Conservation (phyloP, 345 rosid species). For the Anacardium occidentale region DNA sequence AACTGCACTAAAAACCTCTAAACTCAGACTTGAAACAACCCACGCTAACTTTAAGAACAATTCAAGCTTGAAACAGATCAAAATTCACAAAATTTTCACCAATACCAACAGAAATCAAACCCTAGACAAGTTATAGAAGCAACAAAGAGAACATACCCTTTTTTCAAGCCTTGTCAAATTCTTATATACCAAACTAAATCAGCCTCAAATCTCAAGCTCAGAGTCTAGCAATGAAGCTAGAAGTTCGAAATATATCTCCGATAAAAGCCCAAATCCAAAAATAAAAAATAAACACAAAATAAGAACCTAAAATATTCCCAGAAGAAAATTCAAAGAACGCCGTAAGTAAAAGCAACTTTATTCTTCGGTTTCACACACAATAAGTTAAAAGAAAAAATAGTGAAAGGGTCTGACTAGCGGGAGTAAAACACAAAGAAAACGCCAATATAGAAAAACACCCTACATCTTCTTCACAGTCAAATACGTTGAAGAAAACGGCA, state of each 20-base stretch:
- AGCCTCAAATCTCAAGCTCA: conserved; percentile 3
- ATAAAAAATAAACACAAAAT: not conserved
- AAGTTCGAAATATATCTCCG: conserved; percentile 10
- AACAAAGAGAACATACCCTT: conserved; percentile 4
- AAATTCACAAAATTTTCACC: not conserved
- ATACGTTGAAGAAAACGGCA: not conserved
- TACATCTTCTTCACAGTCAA: not conserved
- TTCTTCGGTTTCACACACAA: conserved; percentile 14
- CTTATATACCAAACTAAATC: conserved; percentile 5
- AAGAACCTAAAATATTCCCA: not conserved
- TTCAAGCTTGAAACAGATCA: not conserved
- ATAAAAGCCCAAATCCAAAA: not conserved
- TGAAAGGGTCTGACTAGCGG: conserved; percentile 6
- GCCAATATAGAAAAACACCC: not conserved
- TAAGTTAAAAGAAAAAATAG: not conserved
- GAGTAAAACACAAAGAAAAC: not conserved
- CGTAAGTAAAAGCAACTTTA: not conserved
- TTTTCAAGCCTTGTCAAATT: not conserved
- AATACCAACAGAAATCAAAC: conserved; percentile 11
- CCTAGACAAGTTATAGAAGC: conserved; percentile 9
- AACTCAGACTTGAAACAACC: conserved; percentile 1
- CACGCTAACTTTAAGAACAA: not conserved
- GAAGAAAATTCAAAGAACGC: conserved; percentile 3
- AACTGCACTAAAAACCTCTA: conserved; percentile 16
- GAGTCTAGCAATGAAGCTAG: conserved; percentile 8